phyloP scores from a whole-genome alignment of 208 protist genomes.

The Trypanosoma caninum region DNA sequence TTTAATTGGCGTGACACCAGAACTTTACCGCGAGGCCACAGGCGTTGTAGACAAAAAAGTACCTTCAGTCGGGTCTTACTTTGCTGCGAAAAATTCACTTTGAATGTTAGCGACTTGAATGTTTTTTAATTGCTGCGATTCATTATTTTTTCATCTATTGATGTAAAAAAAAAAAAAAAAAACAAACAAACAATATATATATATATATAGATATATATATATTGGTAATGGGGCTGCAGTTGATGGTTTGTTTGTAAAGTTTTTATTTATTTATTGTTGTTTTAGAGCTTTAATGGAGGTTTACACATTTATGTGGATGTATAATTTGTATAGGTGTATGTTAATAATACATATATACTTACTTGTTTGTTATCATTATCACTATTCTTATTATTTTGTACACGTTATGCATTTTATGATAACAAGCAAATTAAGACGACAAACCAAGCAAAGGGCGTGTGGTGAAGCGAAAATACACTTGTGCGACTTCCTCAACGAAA shows the following conservation, averaged over 20 bases:
- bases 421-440: too few species aligned
- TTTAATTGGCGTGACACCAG: constrained; percentile 58
- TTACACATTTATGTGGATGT: too few species aligned
- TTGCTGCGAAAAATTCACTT: constrained; percentile 12
- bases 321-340: too few species aligned
- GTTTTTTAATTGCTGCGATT: background rate
- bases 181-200: too few species aligned
- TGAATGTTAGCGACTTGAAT: background rate
- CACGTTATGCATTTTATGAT: too few species aligned
- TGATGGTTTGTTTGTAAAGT: background rate
- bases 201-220: background rate
- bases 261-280: too few species aligned
- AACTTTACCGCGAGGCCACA: constrained; percentile 43
- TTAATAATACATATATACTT: too few species aligned
- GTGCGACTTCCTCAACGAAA: background rate
- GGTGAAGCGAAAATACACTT: background rate
- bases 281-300: too few species aligned
- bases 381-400: too few species aligned
- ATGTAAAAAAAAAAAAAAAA: background rate
- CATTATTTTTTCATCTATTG: background rate
- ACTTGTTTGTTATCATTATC: too few species aligned
- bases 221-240: background rate
- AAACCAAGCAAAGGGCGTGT: too few species aligned
- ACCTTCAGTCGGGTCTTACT: constrained; percentile 52
- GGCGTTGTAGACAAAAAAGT: constrained; percentile 25